Evolutionary conservation across 176 grass and related monocot species (phyloP).

Genomic region (Metroxylon sagu): DNA sequence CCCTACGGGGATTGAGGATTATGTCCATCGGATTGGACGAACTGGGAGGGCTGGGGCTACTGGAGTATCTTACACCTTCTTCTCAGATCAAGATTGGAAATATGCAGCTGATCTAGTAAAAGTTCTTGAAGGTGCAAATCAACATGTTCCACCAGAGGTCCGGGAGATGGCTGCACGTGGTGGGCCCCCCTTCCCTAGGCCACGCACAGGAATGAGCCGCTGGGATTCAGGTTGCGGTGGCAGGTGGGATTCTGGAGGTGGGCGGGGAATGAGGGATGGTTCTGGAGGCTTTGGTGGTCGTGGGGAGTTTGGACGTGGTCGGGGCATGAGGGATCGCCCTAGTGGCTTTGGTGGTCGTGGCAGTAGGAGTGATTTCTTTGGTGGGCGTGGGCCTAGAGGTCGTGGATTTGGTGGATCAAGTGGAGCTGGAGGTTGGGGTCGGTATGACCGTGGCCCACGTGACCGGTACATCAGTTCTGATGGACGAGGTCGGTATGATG

Average conservation of each 20-base stretch:
- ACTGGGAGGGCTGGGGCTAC: constrained; percentile 93
- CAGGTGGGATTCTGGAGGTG: too few relatives aligned
- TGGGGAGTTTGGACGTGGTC: too few relatives aligned
- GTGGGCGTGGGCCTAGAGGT: constrained; percentile 50
- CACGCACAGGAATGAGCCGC: constrained; percentile 41
- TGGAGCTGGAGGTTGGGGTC: constrained; percentile 31
- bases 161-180: constrained; percentile 62
- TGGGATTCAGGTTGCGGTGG: constrained; percentile 31
- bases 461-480: constrained; percentile 56
- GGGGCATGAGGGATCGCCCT: too few relatives aligned
- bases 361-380: constrained; percentile 54
- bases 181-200: constrained; percentile 34
- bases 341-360: constrained; percentile 1
- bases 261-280: too few relatives aligned
- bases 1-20: constrained; percentile 90
- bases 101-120: constrained; percentile 86
- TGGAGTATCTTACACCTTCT: constrained; percentile 80
- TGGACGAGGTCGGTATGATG: constrained; percentile 56
- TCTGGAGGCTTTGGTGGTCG: too few relatives aligned
- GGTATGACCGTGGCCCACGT: constrained; percentile 49
- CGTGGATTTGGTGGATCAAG: constrained; percentile 55
- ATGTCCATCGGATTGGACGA: constrained; percentile 92
- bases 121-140: constrained; percentile 86
- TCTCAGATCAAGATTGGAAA: constrained; percentile 87
- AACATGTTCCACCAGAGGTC: constrained; percentile 79